A percentile compares a stretch with the other conserved stretches of the same genome.
phyloP scores from a whole-genome alignment of 2,329 filamentous ascomycete genomes.

The Colletotrichum agaves region DNA sequence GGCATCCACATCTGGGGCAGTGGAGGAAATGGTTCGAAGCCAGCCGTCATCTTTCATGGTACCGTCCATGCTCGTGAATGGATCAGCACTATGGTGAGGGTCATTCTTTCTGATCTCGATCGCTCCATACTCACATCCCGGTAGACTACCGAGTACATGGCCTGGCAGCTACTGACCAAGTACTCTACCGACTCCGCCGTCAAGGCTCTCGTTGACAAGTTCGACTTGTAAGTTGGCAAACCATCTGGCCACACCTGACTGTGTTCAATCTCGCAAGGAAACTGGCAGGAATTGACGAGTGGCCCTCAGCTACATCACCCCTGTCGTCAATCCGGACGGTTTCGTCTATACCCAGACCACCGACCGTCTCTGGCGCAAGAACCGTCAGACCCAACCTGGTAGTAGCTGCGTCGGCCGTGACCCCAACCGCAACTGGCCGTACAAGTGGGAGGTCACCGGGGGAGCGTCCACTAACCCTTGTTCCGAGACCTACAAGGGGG shows the following conservation, averaged over 20 bases:
- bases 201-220: constrained; percentile 61
- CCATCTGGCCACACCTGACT: too few species aligned
- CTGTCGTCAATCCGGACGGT: constrained; percentile 61
- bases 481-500: constrained; percentile 56
- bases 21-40: constrained; percentile 56
- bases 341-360: constrained; percentile 58
- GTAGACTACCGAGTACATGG: constrained; percentile 57
- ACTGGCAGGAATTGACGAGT: rapidly evolving
- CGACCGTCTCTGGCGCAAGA: constrained; percentile 64
- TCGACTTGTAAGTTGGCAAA: constrained; percentile 55
- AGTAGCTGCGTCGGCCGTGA: constrained; percentile 59
- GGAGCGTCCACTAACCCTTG: constrained; percentile 62
- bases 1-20: constrained; percentile 68
- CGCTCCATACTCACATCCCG: constrained; percentile 42
- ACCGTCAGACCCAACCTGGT: constrained; percentile 52
- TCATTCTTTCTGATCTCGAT: rapidly evolving
- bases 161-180: constrained; percentile 55
- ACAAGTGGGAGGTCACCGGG: constrained; percentile 56
- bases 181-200: constrained; percentile 48
- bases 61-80: constrained; percentile 66
- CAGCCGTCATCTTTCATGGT: constrained; percentile 62
- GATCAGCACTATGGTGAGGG: constrained; percentile 66
- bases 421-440: constrained; percentile 66
- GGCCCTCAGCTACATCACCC: constrained; percentile 57
- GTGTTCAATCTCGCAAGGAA: too few species aligned